phyloP scores from a whole-genome alignment of 306 rosid species.

The Lathyrus tuberosus region DNA sequence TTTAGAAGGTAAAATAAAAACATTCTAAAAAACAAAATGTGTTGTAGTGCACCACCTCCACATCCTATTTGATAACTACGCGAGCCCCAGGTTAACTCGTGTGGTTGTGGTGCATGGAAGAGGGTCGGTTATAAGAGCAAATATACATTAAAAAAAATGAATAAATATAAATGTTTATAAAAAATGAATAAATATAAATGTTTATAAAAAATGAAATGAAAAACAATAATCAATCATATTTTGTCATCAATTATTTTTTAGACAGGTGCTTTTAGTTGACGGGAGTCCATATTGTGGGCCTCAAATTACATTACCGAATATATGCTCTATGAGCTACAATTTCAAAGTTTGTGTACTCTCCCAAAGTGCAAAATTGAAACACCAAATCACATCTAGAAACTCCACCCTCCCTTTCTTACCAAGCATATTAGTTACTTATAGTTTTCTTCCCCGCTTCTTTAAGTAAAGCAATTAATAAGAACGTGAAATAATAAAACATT shows the following conservation, averaged over 20 bases:
- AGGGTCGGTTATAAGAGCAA: too few relatives aligned
- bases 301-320: conserved; percentile 1
- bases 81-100: too few relatives aligned
- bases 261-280: neutral
- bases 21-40: too few relatives aligned
- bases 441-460: conserved; percentile 7
- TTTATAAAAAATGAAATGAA: too few relatives aligned
- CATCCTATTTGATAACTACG: too few relatives aligned
- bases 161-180: too few relatives aligned
- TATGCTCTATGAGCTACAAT: neutral
- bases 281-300: conserved; percentile 16
- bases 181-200: too few relatives aligned
- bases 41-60: too few relatives aligned
- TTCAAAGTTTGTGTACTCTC: conserved; percentile 10
- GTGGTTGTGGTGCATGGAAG: too few relatives aligned
- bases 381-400: neutral
- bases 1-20: too few relatives aligned
- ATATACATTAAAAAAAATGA: too few relatives aligned
- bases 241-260: neutral
- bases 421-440: neutral
- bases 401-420: neutral
- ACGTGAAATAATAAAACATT: neutral
- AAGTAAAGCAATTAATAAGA: conserved; percentile 1
- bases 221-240: neutral
- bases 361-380: neutral